Evolutionary conservation across 108 stramenopile species (phyloP), one percentile per base, ranked within the genome.

Genomic region (Chaetoceros tenuissimus): DNA sequence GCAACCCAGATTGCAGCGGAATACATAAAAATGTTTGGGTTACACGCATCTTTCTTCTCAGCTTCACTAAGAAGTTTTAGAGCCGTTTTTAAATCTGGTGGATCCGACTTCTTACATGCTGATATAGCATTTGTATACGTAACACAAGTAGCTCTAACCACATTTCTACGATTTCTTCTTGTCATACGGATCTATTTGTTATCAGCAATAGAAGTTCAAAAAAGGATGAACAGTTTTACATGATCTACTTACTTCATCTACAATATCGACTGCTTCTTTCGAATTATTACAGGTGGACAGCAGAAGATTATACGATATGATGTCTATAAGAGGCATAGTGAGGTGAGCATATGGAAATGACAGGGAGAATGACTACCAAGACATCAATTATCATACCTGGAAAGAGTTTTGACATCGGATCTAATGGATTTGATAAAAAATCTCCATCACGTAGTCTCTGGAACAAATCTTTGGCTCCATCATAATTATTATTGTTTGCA

Each of bases 1-100:
- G 86, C 86, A 22, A 68, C 69, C 86, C 82, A 84, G 3, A 87
- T 87, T 17, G 80, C 67, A 1, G 86, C 68, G n/a, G 80, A 77
- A 59, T 81, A 87, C 57, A 87, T 79, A 48, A 64, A 84, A 1
- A 75, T 67, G 19, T 81, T 80, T 0, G 80, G 78, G 27, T 59
- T 31, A 7, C 80, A 51, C 24, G 61, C 59, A 53, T 84, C 80
- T 28, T 73, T 50, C 5, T 34, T 40, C n/a, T n/a, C n/a, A 24
- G 81, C 80, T 31, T 64, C 51, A n/a, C 66, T 63, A 7, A 87
- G 31, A 16, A 82, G 64, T 25, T 40, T 31, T 27, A 60, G 31
- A 0, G 69, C 82, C 3, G 55, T 66, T 2, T 73, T 58, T 10
- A 75, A 60, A 46, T 81, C 74, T 17, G 67, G 59, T 26, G 31